A percentile compares a stretch with the other conserved stretches of the same genome.
Conservation (phyloP, 1,284 basidiomycete genomes). For the Cutaneotrichosporon sp. region DNA sequence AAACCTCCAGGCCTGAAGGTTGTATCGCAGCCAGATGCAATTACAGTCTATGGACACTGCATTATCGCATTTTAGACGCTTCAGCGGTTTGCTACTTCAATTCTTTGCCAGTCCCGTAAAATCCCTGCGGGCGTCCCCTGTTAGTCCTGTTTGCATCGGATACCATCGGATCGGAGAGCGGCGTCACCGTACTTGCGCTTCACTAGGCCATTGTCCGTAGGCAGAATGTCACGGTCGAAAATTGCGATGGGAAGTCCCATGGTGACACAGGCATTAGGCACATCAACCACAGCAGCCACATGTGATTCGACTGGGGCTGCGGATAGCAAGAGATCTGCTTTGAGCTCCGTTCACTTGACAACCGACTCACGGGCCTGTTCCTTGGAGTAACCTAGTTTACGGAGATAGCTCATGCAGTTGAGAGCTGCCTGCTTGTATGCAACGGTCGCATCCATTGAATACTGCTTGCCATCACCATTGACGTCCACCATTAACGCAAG, state of each 20-base stretch:
- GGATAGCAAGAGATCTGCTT: conserved; percentile 61
- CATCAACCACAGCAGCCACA: conserved; percentile 29
- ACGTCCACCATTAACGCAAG: too few species aligned
- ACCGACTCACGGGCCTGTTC: conserved; percentile 65
- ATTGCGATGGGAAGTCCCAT: conserved; percentile 28
- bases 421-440: conserved; percentile 71
- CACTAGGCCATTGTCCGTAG: conserved; percentile 57
- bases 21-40: background rate
- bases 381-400: conserved; percentile 44
- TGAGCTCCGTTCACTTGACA: conserved; percentile 67
- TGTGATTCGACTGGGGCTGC: conserved; percentile 63
- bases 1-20: conserved; percentile 3
- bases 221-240: conserved; percentile 47
- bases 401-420: conserved; percentile 67
- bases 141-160: conserved; percentile 7
- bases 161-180: conserved; percentile 61
- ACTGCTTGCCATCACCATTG: conserved; percentile 47
- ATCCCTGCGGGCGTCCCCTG: too few species aligned
- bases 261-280: conserved; percentile 28
- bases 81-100: too few species aligned
- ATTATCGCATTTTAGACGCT: too few species aligned
- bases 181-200: conserved; percentile 60
- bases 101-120: too few species aligned
- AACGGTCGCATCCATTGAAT: conserved; percentile 20
- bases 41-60: background rate